Conservation (phyloP, 129 eudicot species). For the Chrysanthemum seticuspe region DNA sequence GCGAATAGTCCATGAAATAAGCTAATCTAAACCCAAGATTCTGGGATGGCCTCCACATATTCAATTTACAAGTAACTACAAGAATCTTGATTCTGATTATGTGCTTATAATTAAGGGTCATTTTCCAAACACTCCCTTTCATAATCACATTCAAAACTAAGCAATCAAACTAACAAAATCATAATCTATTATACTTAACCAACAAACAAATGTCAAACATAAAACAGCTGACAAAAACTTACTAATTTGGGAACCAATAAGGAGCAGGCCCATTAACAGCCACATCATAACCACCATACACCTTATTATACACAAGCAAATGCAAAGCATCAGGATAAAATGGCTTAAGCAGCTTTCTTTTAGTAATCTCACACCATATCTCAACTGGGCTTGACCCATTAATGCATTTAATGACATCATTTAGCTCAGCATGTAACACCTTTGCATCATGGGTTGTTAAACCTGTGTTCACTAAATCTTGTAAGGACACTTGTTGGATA, state of each 20-base stretch:
- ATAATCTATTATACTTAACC: neutral
- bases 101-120: too few species aligned
- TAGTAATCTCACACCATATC: constrained; percentile 62
- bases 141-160: too few species aligned
- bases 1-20: too few species aligned
- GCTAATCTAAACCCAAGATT: too few species aligned
- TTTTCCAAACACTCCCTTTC: too few species aligned
- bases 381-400: constrained; percentile 38
- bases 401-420: constrained; percentile 23
- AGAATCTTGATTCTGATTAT: too few species aligned
- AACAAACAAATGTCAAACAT: neutral
- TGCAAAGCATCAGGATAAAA: constrained; percentile 72
- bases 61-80: too few species aligned
- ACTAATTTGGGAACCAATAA: constrained; percentile 90
- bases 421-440: constrained; percentile 35
- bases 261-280: constrained; percentile 70
- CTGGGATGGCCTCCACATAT: too few species aligned
- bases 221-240: constrained; percentile 1
- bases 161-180: too few species aligned
- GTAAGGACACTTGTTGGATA: constrained; percentile 45
- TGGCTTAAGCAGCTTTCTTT: constrained; percentile 58
- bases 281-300: constrained; percentile 56
- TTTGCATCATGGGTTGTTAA: constrained; percentile 46
- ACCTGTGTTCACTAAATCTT: constrained; percentile 49
- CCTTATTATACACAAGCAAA: constrained; percentile 68